Evolutionary conservation across 495 filamentous ascomycete species (phyloP), one percentile per base, ranked within the genome.

Genomic region (Talaromyces adpressus): DNA sequence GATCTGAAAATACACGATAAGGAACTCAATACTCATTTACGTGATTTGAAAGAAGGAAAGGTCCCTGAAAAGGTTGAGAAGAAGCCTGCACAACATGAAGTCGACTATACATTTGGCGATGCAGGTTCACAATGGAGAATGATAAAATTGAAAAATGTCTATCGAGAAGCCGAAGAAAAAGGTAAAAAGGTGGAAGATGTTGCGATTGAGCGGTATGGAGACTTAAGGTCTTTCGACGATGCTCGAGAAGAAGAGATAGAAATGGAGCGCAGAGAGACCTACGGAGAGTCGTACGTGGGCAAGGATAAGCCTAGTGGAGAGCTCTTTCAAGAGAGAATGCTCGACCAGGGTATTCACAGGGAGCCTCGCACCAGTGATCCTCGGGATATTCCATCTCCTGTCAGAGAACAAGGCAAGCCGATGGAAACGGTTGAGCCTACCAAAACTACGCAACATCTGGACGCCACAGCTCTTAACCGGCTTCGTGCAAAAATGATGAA

Each of bases 241-340:
- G 93, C 92, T 3, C 82, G 94, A 60, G 94, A 99, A 71, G 95
- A 99, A 70, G 89, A 96, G 76, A 86, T 84, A n/a, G 94, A 99
- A 69, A 61, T 99, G 61, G 95, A 95, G 45, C 82, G 94, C 39
- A 83, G 92, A 61, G 84, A 87, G 60, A 84, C 86, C 51, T 99
- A 98, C 69, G 95, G 95, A 0, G 80, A 88, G 59, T 90, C 89
- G 30, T 97, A 93, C 68, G 85, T 93, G 27, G 89, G 88, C 39
- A 96, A 97, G 68, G 85, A 90, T 56, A 96, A 91, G 66, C 94
- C 94, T 3, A 90, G 85, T 59, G 95, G 94, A 6, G 91, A 97
- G 63, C 74, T 99, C 1, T 96, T 88, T 66, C 79, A 86, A 62
- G 90, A 97, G 72, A 78, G 93, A 69, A 84, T 85, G 74, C 71